Evolutionary conservation across 106 monocot species (phyloP).

Genomic region (Dioscorea dumetorum): DNA sequence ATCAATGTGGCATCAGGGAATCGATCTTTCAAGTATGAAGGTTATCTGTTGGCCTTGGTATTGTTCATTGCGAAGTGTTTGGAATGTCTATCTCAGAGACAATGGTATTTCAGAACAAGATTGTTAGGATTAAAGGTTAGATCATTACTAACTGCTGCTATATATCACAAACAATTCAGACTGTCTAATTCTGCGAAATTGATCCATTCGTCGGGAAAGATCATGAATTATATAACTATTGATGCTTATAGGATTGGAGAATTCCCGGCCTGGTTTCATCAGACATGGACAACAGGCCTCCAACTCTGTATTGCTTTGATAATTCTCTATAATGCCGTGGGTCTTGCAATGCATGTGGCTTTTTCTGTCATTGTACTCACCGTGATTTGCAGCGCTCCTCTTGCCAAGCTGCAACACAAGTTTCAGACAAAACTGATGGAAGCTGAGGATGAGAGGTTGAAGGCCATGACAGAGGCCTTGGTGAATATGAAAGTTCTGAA

Average conservation of each 20-base stretch:
- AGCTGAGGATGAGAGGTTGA: constrained; percentile 77
- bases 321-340: constrained; percentile 73
- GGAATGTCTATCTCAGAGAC: constrained; percentile 91
- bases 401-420: constrained; percentile 69
- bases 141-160: constrained; percentile 76
- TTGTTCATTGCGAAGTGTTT: constrained; percentile 63
- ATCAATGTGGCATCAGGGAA: constrained; percentile 43
- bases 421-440: constrained; percentile 83
- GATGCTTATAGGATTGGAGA: constrained; percentile 95
- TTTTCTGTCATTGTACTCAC: constrained; percentile 56
- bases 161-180: constrained; percentile 63
- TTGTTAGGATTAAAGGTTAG: constrained; percentile 68
- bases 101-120: constrained; percentile 82
- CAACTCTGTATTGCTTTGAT: constrained; percentile 72
- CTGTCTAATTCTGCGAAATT: constrained; percentile 53
- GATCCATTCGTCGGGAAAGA: constrained; percentile 72
- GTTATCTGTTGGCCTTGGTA: constrained; percentile 50
- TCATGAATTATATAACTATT: constrained; percentile 81
- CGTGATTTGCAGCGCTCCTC: constrained; percentile 63
- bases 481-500: constrained; percentile 96
- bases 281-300: constrained; percentile 74
- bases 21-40: constrained; percentile 46
- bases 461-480: constrained; percentile 83
- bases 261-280: constrained; percentile 89
- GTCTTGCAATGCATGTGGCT: constrained; percentile 65